These are phyloP conservation scores for Aspergillus pseudonomiae DNA, from an alignment of 2,329 filamentous ascomycete species.

Conservation along the genomic window DNA sequence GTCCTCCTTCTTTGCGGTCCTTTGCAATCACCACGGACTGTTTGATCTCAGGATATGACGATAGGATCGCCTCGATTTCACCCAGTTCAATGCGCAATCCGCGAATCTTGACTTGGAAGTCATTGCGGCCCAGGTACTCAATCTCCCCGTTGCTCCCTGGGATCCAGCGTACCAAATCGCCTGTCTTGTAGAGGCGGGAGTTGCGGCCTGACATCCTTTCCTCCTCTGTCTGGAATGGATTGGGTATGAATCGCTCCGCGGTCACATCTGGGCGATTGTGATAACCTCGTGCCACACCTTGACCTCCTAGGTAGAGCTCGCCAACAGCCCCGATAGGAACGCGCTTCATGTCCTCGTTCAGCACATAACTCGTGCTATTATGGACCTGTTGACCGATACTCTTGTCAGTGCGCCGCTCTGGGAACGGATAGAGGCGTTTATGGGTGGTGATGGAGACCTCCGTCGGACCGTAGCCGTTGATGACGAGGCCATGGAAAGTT, in stretches of 20 bases:
- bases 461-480: neutral
- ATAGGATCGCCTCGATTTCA: neutral
- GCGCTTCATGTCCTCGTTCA: neutral
- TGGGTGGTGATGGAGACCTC: neutral
- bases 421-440: neutral
- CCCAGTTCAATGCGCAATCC: neutral
- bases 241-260: neutral
- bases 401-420: neutral
- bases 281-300: neutral
- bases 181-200: neutral
- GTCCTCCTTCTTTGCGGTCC: neutral
- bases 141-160: neutral
- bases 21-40: neutral
- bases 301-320: neutral
- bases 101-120: neutral
- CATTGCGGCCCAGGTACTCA: neutral
- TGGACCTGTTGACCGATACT: neutral
- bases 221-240: neutral
- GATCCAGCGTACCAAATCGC: neutral
- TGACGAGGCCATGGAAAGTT: neutral
- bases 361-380: neutral
- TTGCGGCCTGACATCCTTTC: neutral
- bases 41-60: neutral
- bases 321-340: neutral
- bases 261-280: neutral